Base-by-base conservation (phyloP, 1,284 basidiomycete genomes). In the Apiotrichum gracile region DNA sequence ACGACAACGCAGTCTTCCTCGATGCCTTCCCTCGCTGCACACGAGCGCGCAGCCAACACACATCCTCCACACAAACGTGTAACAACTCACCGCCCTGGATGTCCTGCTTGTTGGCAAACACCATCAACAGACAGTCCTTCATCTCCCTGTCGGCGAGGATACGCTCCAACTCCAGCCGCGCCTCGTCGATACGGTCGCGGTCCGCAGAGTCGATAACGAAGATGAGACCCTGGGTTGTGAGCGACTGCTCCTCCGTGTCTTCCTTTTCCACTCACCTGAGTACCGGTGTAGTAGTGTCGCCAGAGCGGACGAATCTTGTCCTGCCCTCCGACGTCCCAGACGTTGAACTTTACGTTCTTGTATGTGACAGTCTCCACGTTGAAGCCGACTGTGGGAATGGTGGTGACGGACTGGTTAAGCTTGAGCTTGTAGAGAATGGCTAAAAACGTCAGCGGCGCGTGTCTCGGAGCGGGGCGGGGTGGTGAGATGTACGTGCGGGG, bases 61-160 rank as follows among this genome's bases (percentile, higher is more conserved):
- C n/a, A n/a, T n/a, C n/a, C n/a, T n/a, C n/a, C n/a, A n/a, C n/a
- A n/a, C n/a, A n/a, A n/a, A n/a, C n/a, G n/a, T n/a, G n/a, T n/a
- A n/a, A n/a, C n/a, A n/a, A 78, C 82, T 64, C 66, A 94, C 92
- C 92, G 70, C 91, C 92, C 16, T 92, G 92, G 61, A 99, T 78
- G 83, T 99, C 96, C 78, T 99, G 96, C 79, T 99, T 99, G 79
- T 97, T 99, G 22, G 96, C 94, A 78, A 99, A 98, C 33, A 99
- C 94, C 58, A 98, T 85, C 69, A 98, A 74, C 55, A 97, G 75
- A 70, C 93, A 97, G 64, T 97, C 92, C 76, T 90, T 90, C 94
- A 99, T 97, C 76, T 99, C 96, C 60, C 94, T 80, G 76, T 98
- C 94, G 60, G 88, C 88, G 71, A 99, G 81, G 78, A 99, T 98